phyloP scores from a whole-genome alignment of 2,329 filamentous ascomycete genomes.

The Pseudocercospora fijiensis region DNA sequence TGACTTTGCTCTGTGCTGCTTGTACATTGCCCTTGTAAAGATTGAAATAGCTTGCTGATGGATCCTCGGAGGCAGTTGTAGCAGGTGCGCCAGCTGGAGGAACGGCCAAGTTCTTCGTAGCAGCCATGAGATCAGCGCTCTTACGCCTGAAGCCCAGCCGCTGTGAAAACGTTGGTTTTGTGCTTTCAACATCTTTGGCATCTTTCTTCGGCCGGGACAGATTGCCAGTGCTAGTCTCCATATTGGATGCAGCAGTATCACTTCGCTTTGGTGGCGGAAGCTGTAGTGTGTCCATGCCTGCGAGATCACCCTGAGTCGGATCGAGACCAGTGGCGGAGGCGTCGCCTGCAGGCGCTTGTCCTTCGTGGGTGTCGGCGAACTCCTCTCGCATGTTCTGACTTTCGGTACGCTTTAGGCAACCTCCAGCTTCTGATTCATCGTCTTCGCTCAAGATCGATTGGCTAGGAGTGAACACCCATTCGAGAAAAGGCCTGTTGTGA shows the following conservation, averaged over 20 bases:
- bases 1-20: constrained; percentile 61
- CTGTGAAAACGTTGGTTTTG: constrained; percentile 41
- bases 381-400: constrained; percentile 36
- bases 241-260: constrained; percentile 22
- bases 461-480: constrained; percentile 94
- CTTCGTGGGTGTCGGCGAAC: constrained; percentile 36
- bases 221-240: constrained; percentile 13
- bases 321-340: not conserved
- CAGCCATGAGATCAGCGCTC: constrained; percentile 45
- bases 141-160: constrained; percentile 55
- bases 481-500: constrained; percentile 92
- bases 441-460: constrained; percentile 71
- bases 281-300: constrained; percentile 17
- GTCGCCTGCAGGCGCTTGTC: constrained; percentile 25
- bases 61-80: constrained; percentile 38
- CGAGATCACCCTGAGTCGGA: constrained; percentile 2
- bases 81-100: constrained; percentile 5
- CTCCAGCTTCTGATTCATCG: constrained; percentile 26
- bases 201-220: constrained; percentile 11
- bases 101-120: constrained; percentile 16
- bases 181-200: constrained; percentile 11
- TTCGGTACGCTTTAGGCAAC: constrained; percentile 33
- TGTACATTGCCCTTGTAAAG: constrained; percentile 71
- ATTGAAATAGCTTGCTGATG: constrained; percentile 75
- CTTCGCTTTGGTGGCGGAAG: constrained; percentile 27